Evolutionary conservation across 306 rosid species (phyloP), one percentile per base, ranked within the genome.

Genomic region (Abrus precatorius): DNA sequence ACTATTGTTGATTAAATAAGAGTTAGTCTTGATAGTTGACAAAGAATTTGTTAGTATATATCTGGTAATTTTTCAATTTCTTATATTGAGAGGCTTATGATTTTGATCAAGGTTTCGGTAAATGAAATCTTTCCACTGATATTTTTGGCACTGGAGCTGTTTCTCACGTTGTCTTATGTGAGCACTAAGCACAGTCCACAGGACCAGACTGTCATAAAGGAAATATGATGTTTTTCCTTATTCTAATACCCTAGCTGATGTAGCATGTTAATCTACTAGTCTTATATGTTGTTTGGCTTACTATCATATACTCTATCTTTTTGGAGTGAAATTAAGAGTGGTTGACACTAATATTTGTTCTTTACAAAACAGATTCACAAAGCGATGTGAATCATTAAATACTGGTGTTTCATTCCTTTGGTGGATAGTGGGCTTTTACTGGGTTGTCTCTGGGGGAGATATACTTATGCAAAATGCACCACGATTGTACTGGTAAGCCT

Each of bases 381-480:
- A 86, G 83, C 94, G 91, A 79, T 92, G 97, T 44, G 97, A 96
- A 84, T 88, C 97, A 1, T 75, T 92, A 70, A 96, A 93, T 80
- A 96, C 97, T 4, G 83, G 95, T 88, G 88, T 81, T 13, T 96
- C 99, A 7, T 92, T 96, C 84, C 71, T 96, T 72, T 96, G 99
- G 99, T 96, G 99, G 97, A 85, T 93, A 69, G 82, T 90, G 87
- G 99, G 99, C 85, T 93, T 93, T 86, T 93, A 90, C 85, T 96
- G 99, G 99, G 96, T 96, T 45, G 85, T 96, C 84, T 87, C 98
- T 72, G 97, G 98, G 5, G 97, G 91, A 38, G 89, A 90, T 56
- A 1, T 7, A 33, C 98, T 93, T 80, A 40, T 89, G 87, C 94
- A 75, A 76, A 45, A 84, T 82, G 99, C 99, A 78, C 98, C 98